These are phyloP conservation scores for Pachysandra terminalis DNA, from an alignment of 164 flowering plant species.

Conservation along the genomic window DNA sequence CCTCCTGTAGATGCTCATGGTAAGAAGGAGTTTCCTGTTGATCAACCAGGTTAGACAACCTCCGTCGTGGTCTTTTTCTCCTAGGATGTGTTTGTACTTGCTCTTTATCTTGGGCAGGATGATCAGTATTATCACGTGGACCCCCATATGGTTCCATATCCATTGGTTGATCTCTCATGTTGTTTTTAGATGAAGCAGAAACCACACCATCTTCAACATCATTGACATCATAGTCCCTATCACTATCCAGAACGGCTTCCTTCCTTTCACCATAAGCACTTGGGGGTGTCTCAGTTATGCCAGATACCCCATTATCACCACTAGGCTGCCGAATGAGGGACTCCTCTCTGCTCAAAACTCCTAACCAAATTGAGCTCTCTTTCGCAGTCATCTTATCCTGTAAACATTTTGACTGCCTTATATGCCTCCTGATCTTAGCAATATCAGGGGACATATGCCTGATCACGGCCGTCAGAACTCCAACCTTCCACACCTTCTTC, in stretches of 20 bases:
- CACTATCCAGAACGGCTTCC: conserved; percentile 42
- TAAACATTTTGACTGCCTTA: conserved; percentile 70
- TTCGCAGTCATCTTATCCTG: conserved; percentile 88
- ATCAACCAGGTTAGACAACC: conserved; percentile 16
- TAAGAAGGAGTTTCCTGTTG: conserved; percentile 11
- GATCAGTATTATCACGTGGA: conserved; percentile 6
- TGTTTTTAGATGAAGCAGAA: conserved; percentile 64
- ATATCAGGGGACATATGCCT: conserved; percentile 95
- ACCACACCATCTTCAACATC: conserved; percentile 48
- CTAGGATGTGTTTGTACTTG: conserved; percentile 22
- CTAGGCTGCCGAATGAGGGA: conserved; percentile 45
- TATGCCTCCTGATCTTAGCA: conserved; percentile 68
- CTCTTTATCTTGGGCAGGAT: conserved; percentile 27
- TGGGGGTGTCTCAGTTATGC: conserved; percentile 44
- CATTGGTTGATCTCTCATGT: conserved; percentile 30
- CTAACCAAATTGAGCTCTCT: conserved; percentile 80
- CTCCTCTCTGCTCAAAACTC: conserved; percentile 65
- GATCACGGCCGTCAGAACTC: conserved; percentile 66
- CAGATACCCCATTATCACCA: conserved; percentile 56
- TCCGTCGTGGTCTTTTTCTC: conserved; percentile 33
- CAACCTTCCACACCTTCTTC: conserved; percentile 48
- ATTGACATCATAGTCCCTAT: conserved; percentile 73
- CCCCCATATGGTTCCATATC: conserved; percentile 24
- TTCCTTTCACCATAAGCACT: conserved; percentile 30
- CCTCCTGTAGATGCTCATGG: conserved; percentile 19